Percentiles rank a stretch among this genome's conserved stretches.
These are phyloP conservation scores for Debaryomyces fabryi DNA, from an alignment of 1,139 yeast genomes.

Conservation along the genomic window DNA sequence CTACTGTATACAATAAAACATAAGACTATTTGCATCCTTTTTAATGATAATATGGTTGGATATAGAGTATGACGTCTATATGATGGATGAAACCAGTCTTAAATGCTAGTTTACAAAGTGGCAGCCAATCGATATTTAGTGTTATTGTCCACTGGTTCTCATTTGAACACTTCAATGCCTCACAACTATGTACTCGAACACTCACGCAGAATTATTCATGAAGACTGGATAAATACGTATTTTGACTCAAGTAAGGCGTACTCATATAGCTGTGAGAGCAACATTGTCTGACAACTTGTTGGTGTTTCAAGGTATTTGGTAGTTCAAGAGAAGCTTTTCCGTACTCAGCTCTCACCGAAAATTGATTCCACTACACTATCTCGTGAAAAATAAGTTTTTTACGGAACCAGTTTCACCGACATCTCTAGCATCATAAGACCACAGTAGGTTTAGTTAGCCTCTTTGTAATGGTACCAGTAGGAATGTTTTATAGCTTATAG, in stretches of 20 bases:
- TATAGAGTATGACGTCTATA: not conserved
- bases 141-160: not conserved
- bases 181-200: not conserved
- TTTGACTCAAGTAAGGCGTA: not conserved
- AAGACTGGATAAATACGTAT: not conserved
- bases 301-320: no score
- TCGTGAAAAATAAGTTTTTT: not conserved
- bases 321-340: no score
- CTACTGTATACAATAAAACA: not conserved
- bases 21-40: not conserved
- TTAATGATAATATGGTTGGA: not conserved
- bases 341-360: not conserved
- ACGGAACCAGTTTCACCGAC: not conserved
- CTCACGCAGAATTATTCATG: not conserved
- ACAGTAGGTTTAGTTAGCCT: not conserved
- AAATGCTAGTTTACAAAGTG: not conserved
- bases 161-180: not conserved
- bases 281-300: no score
- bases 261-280: no score
- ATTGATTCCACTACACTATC: not conserved
- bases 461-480: not conserved
- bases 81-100: not conserved
- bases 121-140: not conserved
- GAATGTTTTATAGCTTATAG: not conserved
- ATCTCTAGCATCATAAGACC: not conserved